phyloP scores from a whole-genome alignment of 352 stramenopile species.

The Pythium biforme region DNA sequence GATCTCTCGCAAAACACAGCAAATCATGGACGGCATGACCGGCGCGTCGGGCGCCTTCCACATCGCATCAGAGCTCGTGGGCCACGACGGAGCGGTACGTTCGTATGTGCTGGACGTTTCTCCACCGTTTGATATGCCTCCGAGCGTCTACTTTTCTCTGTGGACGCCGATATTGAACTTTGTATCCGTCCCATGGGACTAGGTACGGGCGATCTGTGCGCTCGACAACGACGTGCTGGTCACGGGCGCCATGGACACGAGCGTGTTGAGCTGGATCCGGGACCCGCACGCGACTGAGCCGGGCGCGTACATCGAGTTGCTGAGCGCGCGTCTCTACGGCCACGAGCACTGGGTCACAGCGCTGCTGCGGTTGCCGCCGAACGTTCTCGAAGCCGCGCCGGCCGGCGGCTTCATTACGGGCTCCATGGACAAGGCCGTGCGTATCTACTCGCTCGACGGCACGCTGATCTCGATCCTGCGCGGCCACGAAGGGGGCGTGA shows the following conservation, averaged over 20 bases:
- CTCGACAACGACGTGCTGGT: slow-evolving; percentile 52
- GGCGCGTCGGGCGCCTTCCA: slow-evolving; percentile 18
- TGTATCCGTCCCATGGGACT: background rate
- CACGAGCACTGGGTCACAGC: slow-evolving; percentile 87
- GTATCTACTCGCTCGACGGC: slow-evolving; percentile 54
- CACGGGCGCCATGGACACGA: slow-evolving; percentile 80
- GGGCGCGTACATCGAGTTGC: slow-evolving; percentile 38
- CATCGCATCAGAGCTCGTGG: slow-evolving; percentile 52
- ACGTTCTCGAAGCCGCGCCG: slow-evolving; percentile 25
- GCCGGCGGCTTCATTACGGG: slow-evolving; percentile 66
- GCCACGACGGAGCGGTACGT: slow-evolving; percentile 78
- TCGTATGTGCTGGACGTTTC: background rate
- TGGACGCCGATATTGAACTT: too few relatives aligned
- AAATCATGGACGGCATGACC: background rate
- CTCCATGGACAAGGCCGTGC: slow-evolving; percentile 80
- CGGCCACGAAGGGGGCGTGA: slow-evolving; percentile 77
- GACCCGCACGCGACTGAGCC: slow-evolving; percentile 24
- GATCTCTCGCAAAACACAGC: too few relatives aligned
- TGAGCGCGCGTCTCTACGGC: slow-evolving; percentile 60
- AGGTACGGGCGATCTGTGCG: slow-evolving; percentile 64
- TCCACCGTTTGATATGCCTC: background rate
- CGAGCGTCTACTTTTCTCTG: background rate
- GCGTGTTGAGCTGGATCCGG: slow-evolving; percentile 48
- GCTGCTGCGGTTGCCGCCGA: slow-evolving; percentile 37
- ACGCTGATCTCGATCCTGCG: slow-evolving; percentile 40